A percentile compares a stretch with the other conserved stretches of the same genome.
phyloP scores from a whole-genome alignment of 495 filamentous ascomycete species.

The Trichoderma asperelloides region DNA sequence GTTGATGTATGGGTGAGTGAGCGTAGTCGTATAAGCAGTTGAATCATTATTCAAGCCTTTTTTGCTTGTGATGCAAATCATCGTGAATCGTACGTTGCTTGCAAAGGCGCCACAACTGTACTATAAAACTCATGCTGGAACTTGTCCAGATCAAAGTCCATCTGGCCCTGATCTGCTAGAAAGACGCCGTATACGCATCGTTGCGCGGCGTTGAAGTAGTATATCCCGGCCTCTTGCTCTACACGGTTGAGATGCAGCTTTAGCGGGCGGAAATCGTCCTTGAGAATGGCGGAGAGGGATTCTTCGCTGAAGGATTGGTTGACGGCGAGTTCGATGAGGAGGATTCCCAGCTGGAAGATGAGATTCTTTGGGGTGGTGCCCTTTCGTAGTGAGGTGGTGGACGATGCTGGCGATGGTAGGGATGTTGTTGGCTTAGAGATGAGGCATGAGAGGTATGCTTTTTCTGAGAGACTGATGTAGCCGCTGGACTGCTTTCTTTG shows the following conservation, averaged over 20 bases:
- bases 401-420: neutral
- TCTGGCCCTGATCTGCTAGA: neutral
- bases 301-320: slow-evolving; percentile 4
- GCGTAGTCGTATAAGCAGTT: too few relatives aligned
- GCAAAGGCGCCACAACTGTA: neutral
- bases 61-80: neutral
- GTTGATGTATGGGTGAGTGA: too few relatives aligned
- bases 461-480: neutral
- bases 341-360: neutral
- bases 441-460: neutral
- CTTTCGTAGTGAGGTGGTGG: neutral
- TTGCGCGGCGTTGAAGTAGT: neutral
- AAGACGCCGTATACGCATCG: neutral
- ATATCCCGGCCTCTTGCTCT: slow-evolving; percentile 2
- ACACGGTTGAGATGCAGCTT: neutral
- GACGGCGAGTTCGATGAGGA: slow-evolving; percentile 7
- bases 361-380: neutral
- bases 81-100: neutral
- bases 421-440: neutral
- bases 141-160: slow-evolving; percentile 3
- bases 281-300: neutral
- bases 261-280: neutral
- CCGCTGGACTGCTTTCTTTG: neutral
- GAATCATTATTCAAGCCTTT: neutral
- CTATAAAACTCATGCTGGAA: neutral